Conservation (phyloP, 495 filamentous ascomycete species). For the Podospora pseudocomata region DNA sequence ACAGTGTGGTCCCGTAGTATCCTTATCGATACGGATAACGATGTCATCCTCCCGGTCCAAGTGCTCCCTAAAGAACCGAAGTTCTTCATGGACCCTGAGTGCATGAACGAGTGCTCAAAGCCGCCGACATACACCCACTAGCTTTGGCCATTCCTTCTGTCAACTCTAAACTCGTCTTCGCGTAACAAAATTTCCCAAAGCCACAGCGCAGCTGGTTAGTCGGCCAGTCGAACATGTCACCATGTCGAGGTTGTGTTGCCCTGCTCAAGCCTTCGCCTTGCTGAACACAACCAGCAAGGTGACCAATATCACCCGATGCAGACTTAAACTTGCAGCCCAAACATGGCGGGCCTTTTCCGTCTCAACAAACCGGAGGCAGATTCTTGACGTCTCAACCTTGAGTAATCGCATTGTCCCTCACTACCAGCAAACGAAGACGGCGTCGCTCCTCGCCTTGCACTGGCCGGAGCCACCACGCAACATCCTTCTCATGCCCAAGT, state of each 20-base stretch:
- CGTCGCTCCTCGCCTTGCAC: slow-evolving; percentile 71
- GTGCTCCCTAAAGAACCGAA: neutral
- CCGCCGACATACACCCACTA: too few species aligned
- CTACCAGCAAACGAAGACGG: slow-evolving; percentile 44
- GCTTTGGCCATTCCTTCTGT: too few species aligned
- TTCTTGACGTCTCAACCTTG: slow-evolving; percentile 50
- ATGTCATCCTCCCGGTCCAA: neutral
- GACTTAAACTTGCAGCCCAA: neutral
- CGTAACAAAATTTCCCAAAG: neutral
- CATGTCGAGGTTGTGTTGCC: slow-evolving; percentile 26
- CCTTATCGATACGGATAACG: neutral
- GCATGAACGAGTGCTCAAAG: neutral
- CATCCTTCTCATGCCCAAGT: slow-evolving; percentile 84
- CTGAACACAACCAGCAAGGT: slow-evolving; percentile 12
- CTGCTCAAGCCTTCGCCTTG: slow-evolving; percentile 21
- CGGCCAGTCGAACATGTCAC: slow-evolving; percentile 23
- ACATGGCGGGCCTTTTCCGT: slow-evolving; percentile 43
- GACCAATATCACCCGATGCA: neutral
- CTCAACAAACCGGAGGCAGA: slow-evolving; percentile 38
- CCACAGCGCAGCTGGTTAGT: neutral
- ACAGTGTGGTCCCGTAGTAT: neutral
- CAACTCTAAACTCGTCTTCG: too few species aligned
- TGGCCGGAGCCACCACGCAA: slow-evolving; percentile 89
- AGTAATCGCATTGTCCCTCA: slow-evolving; percentile 52
- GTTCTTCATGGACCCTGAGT: neutral